Percentiles rank a stretch among this genome's conserved stretches.
Conservation (phyloP, 441 rosid species). For the Pelargonium myrrhifolium region DNA sequence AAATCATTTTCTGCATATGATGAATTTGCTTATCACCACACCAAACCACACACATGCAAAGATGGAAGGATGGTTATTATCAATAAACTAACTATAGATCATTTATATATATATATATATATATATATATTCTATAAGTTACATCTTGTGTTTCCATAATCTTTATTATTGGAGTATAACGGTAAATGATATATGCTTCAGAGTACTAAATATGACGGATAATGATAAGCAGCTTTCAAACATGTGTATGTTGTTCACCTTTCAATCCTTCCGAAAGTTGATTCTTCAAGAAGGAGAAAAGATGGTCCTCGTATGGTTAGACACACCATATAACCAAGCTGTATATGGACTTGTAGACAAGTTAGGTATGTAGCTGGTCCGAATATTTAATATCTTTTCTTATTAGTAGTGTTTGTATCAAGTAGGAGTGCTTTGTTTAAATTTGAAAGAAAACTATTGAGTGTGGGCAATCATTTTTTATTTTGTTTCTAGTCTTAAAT, state of each 20-base stretch:
- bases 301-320: conserved; percentile 85
- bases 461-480: conserved; percentile 8
- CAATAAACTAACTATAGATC: not conserved
- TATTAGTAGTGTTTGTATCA: not conserved
- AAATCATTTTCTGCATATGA: conserved; percentile 8
- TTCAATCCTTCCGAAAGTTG: conserved; percentile 77
- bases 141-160: conserved; percentile 12
- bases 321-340: conserved; percentile 92
- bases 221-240: conserved; percentile 65
- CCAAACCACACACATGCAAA: not conserved
- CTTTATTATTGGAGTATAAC: conserved; percentile 8
- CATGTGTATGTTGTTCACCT: conserved; percentile 77
- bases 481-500: conserved; percentile 8
- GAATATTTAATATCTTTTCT: conserved; percentile 8
- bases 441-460: conserved; percentile 8
- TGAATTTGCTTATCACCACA: conserved; percentile 11
- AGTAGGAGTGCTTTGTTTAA: conserved; percentile 2
- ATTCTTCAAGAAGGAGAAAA: conserved; percentile 97
- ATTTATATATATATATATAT: too few species aligned
- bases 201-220: conserved; percentile 41
- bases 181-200: conserved; percentile 23
- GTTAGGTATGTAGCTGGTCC: conserved; percentile 46
- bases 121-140: not conserved
- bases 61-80: conserved; percentile 3
- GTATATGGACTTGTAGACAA: conserved; percentile 91